Evolutionary conservation across 306 rosid species (phyloP), one percentile per base, ranked within the genome.

Genomic region (Delonix regia): DNA sequence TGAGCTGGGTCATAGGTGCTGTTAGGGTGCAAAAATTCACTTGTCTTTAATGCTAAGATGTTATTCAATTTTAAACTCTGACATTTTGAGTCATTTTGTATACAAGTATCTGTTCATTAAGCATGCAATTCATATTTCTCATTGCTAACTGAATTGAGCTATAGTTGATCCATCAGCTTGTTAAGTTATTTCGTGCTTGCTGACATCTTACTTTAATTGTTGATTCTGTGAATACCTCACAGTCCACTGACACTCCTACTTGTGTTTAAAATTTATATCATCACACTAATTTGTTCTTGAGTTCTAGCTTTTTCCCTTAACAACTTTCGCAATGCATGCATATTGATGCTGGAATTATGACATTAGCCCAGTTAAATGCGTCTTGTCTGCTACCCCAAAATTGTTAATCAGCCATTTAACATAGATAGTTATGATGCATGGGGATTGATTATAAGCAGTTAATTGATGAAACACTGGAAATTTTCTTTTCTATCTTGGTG

Each of bases 71-170:
- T 73, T 19, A 64, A 64, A 7, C 4, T 52, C n/a, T 74, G 62
- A 10, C 68, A 7, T 52, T 45, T 71, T 56, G 4, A 24, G 25
- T 64, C 62, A 22, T 66, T 59, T 28, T 74, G 44, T 70, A 33
- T 61, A 41, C 9, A 22, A 9, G 61, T 10, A 18, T 48, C 9
- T 21, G 51, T 63, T 56, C 28, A 18, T 47, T 28, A 44, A 53
- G 42, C 57, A 14, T 39, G 16, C 11, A 25, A 39, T 71, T 71
- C 60, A 62, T 68, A 12, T 61, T 73, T 67, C 60, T 68, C 27
- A 33, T 77, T 66, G 47, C 25, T 71, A 16, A 53, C 56, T 47
- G 13, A 42, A 65, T 73, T 68, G 51, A 77, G 66, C 66, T 42
- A 25, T 33, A 21, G 73, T 38, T 62, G 39, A 21, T 27, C 45